phyloP scores from a whole-genome alignment of 129 eudicot genomes.

The Gnaphalium uliginosum region DNA sequence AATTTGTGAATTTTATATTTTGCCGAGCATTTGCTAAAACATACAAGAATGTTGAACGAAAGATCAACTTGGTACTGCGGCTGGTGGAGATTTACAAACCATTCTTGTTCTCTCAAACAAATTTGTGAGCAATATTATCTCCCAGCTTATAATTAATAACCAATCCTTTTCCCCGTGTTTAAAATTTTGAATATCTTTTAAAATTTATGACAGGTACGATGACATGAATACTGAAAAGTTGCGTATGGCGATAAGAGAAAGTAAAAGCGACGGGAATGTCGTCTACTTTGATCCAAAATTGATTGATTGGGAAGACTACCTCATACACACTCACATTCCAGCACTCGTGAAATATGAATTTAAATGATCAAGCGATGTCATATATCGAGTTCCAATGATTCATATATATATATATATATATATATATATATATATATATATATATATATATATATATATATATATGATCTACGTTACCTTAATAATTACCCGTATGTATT shows the following conservation, averaged over 20 bases:
- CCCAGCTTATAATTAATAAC: not conserved
- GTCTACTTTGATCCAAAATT: constrained; percentile 77
- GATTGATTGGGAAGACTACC: constrained; percentile 78
- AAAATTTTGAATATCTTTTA: not conserved
- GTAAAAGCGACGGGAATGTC: constrained; percentile 40
- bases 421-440: too few species aligned
- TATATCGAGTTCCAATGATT: too few species aligned
- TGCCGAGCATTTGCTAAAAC: constrained; percentile 62
- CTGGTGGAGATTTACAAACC: constrained; percentile 76
- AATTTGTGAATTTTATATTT: constrained; percentile 41
- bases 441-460: too few species aligned
- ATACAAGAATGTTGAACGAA: constrained; percentile 48
- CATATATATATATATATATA: too few species aligned
- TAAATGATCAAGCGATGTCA: constrained; percentile 31
- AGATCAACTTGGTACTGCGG: constrained; percentile 54
- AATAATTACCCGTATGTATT: too few species aligned
- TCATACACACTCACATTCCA: constrained; percentile 66
- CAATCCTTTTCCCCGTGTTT: too few species aligned
- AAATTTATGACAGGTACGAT: constrained; percentile 54
- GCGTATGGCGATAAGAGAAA: constrained; percentile 49
- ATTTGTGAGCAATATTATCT: constrained; percentile 49
- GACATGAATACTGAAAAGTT: constrained; percentile 78
- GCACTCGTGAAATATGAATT: constrained; percentile 60
- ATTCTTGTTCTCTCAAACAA: constrained; percentile 70
- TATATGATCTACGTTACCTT: too few species aligned